phyloP scores from a whole-genome alignment of 768 basidiomycete species.

The Leccinellum luteum region DNA sequence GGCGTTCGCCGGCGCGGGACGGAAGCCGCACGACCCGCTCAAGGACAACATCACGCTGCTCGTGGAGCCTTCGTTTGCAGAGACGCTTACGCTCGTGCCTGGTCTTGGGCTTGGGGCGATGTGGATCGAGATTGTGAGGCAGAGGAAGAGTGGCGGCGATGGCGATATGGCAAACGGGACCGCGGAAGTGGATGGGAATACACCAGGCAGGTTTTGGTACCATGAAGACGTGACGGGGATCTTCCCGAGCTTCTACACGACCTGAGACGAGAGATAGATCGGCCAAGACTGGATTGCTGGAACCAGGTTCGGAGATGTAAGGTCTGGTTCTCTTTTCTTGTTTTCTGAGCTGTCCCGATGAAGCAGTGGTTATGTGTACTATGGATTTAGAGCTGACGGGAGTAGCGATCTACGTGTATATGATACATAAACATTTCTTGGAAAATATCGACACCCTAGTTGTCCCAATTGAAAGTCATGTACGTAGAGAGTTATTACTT shows the following conservation, averaged over 20 bases:
- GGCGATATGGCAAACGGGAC: not conserved
- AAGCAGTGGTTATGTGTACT: not conserved
- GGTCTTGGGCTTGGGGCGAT: conserved; percentile 64
- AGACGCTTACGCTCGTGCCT: conserved; percentile 36
- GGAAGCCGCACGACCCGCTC: conserved; percentile 46
- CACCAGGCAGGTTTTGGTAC: conserved; percentile 48
- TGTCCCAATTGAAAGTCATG: not conserved
- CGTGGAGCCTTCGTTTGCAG: conserved; percentile 43
- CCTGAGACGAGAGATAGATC: conserved; percentile 9
- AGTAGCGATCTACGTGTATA: not conserved
- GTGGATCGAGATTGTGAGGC: conserved; percentile 65
- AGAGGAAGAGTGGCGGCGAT: conserved; percentile 12
- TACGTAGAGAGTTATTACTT: not conserved
- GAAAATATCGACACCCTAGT: not conserved
- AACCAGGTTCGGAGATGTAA: not conserved
- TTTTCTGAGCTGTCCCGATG: not conserved
- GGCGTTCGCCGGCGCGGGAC: conserved; percentile 2
- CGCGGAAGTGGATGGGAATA: conserved; percentile 3
- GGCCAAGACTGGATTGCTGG: not conserved
- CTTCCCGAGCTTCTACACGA: conserved; percentile 52
- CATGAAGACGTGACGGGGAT: conserved; percentile 52
- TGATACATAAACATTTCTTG: not conserved
- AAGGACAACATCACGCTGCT: conserved; percentile 61
- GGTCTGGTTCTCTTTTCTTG: not conserved
- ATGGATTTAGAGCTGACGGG: not conserved